Evolutionary conservation across 176 grass and related monocot species (phyloP).

Genomic region (Elymus sibiricus): DNA sequence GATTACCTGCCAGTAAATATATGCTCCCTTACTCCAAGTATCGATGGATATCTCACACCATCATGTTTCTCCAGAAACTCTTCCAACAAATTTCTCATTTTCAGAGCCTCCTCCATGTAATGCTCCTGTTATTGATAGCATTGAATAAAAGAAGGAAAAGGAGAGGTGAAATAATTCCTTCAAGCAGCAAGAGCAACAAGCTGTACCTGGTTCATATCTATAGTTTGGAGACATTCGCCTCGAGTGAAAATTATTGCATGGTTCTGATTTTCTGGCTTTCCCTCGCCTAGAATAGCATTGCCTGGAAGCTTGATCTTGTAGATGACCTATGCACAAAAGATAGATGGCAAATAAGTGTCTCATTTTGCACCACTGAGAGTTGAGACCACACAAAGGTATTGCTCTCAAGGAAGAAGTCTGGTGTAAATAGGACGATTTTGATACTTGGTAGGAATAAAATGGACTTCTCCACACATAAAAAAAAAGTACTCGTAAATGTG

Average conservation of each 20-base stretch:
- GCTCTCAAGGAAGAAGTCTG: background rate
- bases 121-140: constrained; percentile 65
- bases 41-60: constrained; percentile 92
- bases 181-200: background rate
- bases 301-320: constrained; percentile 99
- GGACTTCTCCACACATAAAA: background rate
- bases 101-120: constrained; percentile 97
- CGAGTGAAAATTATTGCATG: constrained; percentile 99
- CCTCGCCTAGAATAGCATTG: constrained; percentile 89
- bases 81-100: constrained; percentile 98
- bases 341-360: constrained; percentile 10
- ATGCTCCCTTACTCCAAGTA: constrained; percentile 99
- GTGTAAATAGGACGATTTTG: background rate
- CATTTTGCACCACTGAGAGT: constrained; percentile 1
- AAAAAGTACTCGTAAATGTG: background rate
- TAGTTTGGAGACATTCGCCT: constrained; percentile 94
- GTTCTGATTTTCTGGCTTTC: constrained; percentile 99
- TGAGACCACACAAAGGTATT: constrained; percentile 1
- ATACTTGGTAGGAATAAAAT: background rate
- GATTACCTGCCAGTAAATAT: constrained; percentile 97
- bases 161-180: background rate
- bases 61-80: constrained; percentile 90
- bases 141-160: constrained; percentile 7
- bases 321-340: constrained; percentile 51
- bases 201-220: constrained; percentile 99